These are phyloP conservation scores for Fusarium vanettenii DNA, from an alignment of 2,329 filamentous ascomycete genomes.

Conservation along the genomic window DNA sequence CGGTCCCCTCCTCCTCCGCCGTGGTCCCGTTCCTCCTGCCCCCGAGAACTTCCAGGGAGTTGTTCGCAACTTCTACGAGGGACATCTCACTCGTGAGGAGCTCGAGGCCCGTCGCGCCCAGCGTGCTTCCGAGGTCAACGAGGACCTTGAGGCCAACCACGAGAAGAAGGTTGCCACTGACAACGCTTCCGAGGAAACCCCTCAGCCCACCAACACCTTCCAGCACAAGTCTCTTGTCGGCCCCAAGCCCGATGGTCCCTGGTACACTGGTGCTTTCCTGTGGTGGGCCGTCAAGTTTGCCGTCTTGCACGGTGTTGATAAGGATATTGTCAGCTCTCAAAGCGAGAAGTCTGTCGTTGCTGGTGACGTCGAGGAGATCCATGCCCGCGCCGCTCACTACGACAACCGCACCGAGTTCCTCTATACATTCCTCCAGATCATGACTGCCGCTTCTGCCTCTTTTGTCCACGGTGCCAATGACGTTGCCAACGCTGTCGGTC, in stretches of 20 bases:
- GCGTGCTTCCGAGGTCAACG: conserved; percentile 26
- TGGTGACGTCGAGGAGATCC: conserved; percentile 65
- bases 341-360: conserved; percentile 57
- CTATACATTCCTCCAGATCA: conserved; percentile 69
- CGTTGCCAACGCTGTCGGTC: conserved; percentile 71
- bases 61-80: conserved; percentile 67
- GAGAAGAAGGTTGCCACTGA: conserved; percentile 42
- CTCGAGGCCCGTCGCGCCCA: conserved; percentile 56
- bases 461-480: conserved; percentile 77
- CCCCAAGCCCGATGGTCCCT: conserved; percentile 55
- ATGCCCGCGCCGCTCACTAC: conserved; percentile 68
- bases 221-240: conserved; percentile 50
- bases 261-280: conserved; percentile 56
- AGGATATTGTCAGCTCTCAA: conserved; percentile 54
- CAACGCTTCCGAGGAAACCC: conserved; percentile 71
- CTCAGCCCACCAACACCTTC: conserved; percentile 47
- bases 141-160: conserved; percentile 40
- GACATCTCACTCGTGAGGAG: conserved; percentile 65
- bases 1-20: conserved; percentile 64
- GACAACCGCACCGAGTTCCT: conserved; percentile 72
- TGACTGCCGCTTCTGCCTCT: conserved; percentile 71
- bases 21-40: conserved; percentile 50
- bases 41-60: conserved; percentile 56
- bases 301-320: conserved; percentile 60
- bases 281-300: conserved; percentile 59